phyloP scores from a whole-genome alignment of 1,139 yeast species.

The Candida sp. region DNA sequence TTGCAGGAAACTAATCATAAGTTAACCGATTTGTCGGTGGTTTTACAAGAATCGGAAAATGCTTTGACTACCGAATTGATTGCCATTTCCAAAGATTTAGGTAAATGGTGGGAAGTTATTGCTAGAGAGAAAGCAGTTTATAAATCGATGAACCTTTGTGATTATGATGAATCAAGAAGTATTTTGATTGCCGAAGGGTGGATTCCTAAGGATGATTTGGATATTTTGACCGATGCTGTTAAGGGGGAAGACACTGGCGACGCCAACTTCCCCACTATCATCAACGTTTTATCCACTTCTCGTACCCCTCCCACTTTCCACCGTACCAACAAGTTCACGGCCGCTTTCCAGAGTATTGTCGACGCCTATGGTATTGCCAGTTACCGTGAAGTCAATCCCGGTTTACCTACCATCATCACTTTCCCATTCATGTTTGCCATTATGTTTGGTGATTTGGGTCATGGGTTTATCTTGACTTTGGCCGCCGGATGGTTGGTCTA shows the following conservation, averaged over 20 bases:
- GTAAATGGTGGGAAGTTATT: slow-evolving; percentile 65
- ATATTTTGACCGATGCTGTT: slow-evolving; percentile 30
- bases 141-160: slow-evolving; percentile 62
- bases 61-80: slow-evolving; percentile 67
- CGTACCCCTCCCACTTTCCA: slow-evolving; percentile 79
- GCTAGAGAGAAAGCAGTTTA: slow-evolving; percentile 72
- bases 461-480: slow-evolving; percentile 63
- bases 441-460: slow-evolving; percentile 87
- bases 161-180: slow-evolving; percentile 61
- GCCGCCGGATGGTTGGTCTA: slow-evolving; percentile 59
- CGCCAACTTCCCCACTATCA: slow-evolving; percentile 58
- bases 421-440: slow-evolving; percentile 87
- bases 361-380: slow-evolving; percentile 81
- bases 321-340: slow-evolving; percentile 72
- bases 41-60: slow-evolving; percentile 49
- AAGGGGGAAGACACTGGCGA: slow-evolving; percentile 18
- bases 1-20: slow-evolving; percentile 52
- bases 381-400: slow-evolving; percentile 78
- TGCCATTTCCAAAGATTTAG: slow-evolving; percentile 70
- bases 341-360: slow-evolving; percentile 72
- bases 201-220: slow-evolving; percentile 64
- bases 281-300: slow-evolving; percentile 61
- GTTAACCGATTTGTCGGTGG: slow-evolving; percentile 56
- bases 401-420: slow-evolving; percentile 73
- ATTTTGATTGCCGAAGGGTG: slow-evolving; percentile 77